Base-by-base conservation (phyloP, 1,139 yeast genomes). In the Yamadazyma conglobata region DNA sequence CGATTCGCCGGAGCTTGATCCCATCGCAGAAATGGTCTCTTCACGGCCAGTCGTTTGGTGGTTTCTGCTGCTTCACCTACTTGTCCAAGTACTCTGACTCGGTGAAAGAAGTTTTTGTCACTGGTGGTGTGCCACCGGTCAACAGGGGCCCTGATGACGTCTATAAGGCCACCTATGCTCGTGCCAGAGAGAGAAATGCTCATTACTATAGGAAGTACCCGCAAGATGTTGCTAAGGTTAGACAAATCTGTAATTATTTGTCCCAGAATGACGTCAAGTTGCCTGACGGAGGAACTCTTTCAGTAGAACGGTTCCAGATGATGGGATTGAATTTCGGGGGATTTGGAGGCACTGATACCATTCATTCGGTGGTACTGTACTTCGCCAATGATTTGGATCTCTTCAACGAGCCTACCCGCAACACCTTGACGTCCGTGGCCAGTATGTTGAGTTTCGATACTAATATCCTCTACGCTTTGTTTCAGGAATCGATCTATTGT, bases 51-150 rank as follows among this genome's bases (percentile, higher is more conserved):
- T 70, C 77, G 1, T 75, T 64, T 42, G 82, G 81, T 5, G 81
- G 82, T 0, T 76, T 75, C 42, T 60, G 73, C 35, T 52, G 64
- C 15, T 60, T 71, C 38, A 65, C 74, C 2, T 76, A 76, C 47
- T 52, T 73, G 19, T 73, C 80, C 1, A 55, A 56, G 31, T 66
- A 53, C 40, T 67, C 77, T 0, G 45, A 48, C 0, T 51, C 70
- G 1, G 40, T 73, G 20, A 54, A 52, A 28, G 66, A 61, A 29
- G 67, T 64, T 6, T 44, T 74, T 14, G 48, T 74, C 12, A 69
- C 81, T 2, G 82, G 80, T 4, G 82, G 81, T 3, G 60, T 75
- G 11, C 80, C 82, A 1, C 81, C 81, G 1, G 50, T 70, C 6
- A 60, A 58, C 4, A 44, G 43, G 24, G 44, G 55, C 1, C 66